Evolutionary conservation across 495 filamentous ascomycete genomes (phyloP).

Genomic region (Jackrogersella minutella): DNA sequence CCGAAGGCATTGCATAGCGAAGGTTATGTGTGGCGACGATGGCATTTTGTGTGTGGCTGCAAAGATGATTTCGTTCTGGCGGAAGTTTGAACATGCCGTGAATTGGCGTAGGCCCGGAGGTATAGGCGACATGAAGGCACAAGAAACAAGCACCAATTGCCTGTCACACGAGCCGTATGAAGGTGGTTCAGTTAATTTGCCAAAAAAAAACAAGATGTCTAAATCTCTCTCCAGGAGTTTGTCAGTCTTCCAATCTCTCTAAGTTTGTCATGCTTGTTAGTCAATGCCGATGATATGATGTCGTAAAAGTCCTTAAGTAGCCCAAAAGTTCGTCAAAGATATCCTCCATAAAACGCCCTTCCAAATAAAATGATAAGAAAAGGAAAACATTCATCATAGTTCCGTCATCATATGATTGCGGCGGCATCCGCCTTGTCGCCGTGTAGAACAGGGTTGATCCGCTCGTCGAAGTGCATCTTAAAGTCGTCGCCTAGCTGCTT

Average conservation of each 20-base stretch:
- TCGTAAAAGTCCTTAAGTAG: conserved; percentile 22
- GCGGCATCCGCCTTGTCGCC: conserved; percentile 52
- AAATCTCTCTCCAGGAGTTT: conserved; percentile 24
- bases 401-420: conserved; percentile 39
- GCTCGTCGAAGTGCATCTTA: conserved; percentile 54
- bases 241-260: conserved; percentile 35
- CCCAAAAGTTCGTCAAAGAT: conserved; percentile 19
- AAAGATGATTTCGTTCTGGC: not conserved
- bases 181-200: conserved; percentile 18
- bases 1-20: conserved; percentile 23
- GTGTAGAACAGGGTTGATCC: conserved; percentile 70
- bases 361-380: conserved; percentile 5
- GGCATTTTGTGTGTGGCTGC: conserved; percentile 3
- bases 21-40: not conserved
- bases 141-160: conserved; percentile 27
- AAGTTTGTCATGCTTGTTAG: conserved; percentile 31
- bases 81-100: not conserved
- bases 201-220: conserved; percentile 20
- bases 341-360: conserved; percentile 28
- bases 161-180: conserved; percentile 18
- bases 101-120: not conserved
- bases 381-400: conserved; percentile 1
- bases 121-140: conserved; percentile 9
- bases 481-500: conserved; percentile 75
- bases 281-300: conserved; percentile 26